These are phyloP conservation scores for Pelargonium citronellum DNA, from an alignment of 441 rosid genomes.

Conservation along the genomic window DNA sequence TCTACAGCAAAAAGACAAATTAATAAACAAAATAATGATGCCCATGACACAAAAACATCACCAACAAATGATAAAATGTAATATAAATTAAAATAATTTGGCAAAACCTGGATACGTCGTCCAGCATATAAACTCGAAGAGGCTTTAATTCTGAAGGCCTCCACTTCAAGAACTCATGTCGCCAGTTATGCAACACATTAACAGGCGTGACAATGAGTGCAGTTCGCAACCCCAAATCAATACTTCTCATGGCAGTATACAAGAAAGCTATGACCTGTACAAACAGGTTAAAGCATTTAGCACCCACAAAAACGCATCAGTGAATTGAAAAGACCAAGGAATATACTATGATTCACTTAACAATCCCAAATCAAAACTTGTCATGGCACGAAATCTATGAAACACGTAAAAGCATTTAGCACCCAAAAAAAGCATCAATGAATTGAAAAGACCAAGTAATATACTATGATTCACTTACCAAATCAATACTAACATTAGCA, in stretches of 20 bases:
- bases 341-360: too few species aligned
- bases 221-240: constrained; percentile 88
- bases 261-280: constrained; percentile 94
- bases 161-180: constrained; percentile 93
- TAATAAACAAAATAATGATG: not conserved
- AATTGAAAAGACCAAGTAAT: not conserved
- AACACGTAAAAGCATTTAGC: too few species aligned
- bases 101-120: constrained; percentile 83
- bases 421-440: too few species aligned
- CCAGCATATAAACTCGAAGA: constrained; percentile 88
- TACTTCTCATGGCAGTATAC: constrained; percentile 87
- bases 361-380: too few species aligned
- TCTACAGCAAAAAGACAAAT: not conserved
- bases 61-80: too few species aligned
- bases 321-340: too few species aligned
- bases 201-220: constrained; percentile 95
- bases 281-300: too few species aligned
- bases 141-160: constrained; percentile 85
- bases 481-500: too few species aligned
- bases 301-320: too few species aligned
- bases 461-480: too few species aligned
- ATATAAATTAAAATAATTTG: constrained; percentile 3
- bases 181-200: constrained; percentile 99
- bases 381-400: too few species aligned
- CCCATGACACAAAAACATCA: not conserved